Conservation (phyloP, 1,139 yeast species). For the Saccharomycopsis phalli region DNA sequence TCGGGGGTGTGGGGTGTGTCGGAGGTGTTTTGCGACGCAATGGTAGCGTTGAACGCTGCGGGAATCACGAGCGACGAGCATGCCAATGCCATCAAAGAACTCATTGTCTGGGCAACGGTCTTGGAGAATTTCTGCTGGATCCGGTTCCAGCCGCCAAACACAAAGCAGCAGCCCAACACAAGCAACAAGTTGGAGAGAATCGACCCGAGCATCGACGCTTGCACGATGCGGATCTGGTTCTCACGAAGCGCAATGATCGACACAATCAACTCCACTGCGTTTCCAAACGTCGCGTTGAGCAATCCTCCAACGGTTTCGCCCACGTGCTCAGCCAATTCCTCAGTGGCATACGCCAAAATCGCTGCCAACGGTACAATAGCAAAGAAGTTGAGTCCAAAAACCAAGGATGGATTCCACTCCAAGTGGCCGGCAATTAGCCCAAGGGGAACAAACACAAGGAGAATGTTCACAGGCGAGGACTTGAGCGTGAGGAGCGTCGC, state of each 20-base stretch:
- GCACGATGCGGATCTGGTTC: slow-evolving; percentile 88
- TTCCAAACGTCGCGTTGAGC: slow-evolving; percentile 92
- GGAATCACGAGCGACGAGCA: slow-evolving; percentile 85
- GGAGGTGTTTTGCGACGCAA: slow-evolving; percentile 36
- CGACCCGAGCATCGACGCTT: slow-evolving; percentile 95
- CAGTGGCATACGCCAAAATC: slow-evolving; percentile 83
- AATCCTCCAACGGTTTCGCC: slow-evolving; percentile 89
- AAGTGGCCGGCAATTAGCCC: slow-evolving; percentile 66
- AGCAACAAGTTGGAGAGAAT: slow-evolving; percentile 77
- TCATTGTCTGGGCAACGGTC: slow-evolving; percentile 97
- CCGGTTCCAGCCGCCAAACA: slow-evolving; percentile 85
- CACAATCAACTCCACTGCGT: slow-evolving; percentile 88
- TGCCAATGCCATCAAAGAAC: slow-evolving; percentile 84
- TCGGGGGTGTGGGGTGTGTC: slow-evolving; percentile 27
- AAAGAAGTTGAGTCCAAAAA: slow-evolving; percentile 70
- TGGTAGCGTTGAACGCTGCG: slow-evolving; percentile 87
- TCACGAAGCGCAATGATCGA: slow-evolving; percentile 80
- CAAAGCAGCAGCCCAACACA: slow-evolving; percentile 88
- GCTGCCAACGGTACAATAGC: slow-evolving; percentile 94
- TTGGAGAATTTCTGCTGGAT: slow-evolving; percentile 85
- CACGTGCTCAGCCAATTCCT: slow-evolving; percentile 77
- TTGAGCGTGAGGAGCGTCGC: slow-evolving; percentile 26
- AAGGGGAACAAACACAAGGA: slow-evolving; percentile 76
- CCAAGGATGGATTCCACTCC: slow-evolving; percentile 46
- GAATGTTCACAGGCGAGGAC: slow-evolving; percentile 70